Evolutionary conservation across 1,284 basidiomycete species (phyloP), one percentile per base, ranked within the genome.

Genomic region (Ganoderma meredithae): DNA sequence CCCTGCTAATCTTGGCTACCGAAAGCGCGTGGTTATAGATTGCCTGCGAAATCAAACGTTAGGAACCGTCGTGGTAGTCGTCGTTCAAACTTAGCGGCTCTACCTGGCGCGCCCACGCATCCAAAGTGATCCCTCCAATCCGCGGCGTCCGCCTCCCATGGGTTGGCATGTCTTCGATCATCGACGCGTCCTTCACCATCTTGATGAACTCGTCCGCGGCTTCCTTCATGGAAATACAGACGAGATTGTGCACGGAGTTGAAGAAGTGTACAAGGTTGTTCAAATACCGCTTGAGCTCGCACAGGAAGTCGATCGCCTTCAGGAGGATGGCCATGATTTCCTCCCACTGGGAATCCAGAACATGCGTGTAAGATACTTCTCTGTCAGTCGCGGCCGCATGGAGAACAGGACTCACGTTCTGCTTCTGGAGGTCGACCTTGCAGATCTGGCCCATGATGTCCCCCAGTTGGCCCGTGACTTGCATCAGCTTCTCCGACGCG

Each of bases 181-280:
- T 69, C n/a, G 63, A 52, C 22, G 63, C 64, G 25, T 69, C 67
- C 44, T 55, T 62, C 41, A 69, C 60, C 25, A 69, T 64, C 15
- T 60, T 60, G 27, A 69, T 65, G 55, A 69, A 64, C 44, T 62
- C 49, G 36, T 69, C 55, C 2, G 67, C 60, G 2, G 63, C 62
- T n/a, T 62, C 67, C 4, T 43, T 41, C 17, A 69, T 63, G 13
- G 67, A 65, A 43, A 69, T 31, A n/a, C 63, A 65, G 41, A 69
- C 64, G 36, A 69, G 60, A 25, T 65, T 69, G 60, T 69, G 62
- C 22, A 69, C 67, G 13, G 60, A 60, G 55, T 62, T 44, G 53
- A 69, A 69, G 47, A 69, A 69, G 36, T 69, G 67, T 6, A 69
- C 67, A 36, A 69, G 67, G 53, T 69, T 69, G 63, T 69, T 69